Evolutionary conservation across 495 filamentous ascomycete genomes (phyloP).

Genomic region (Aspergillus heteromorphus): DNA sequence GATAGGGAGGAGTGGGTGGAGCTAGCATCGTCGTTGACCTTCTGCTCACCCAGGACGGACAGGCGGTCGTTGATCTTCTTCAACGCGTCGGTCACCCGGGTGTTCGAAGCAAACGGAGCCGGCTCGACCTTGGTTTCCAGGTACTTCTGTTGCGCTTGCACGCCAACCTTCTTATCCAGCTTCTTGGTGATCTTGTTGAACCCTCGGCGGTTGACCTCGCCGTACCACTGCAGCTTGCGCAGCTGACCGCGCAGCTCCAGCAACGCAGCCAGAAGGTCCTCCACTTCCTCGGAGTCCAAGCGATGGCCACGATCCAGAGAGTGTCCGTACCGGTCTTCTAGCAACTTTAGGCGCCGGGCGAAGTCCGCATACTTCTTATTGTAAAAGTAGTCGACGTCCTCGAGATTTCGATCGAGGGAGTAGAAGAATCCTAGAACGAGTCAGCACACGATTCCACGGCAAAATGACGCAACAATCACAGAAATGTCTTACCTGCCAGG

Average conservation of each 20-base stretch:
- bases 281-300: slow-evolving; percentile 68
- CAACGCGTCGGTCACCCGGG: slow-evolving; percentile 57
- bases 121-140: slow-evolving; percentile 83
- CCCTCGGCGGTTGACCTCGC: slow-evolving; percentile 89
- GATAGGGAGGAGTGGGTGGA: slow-evolving; percentile 68
- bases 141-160: slow-evolving; percentile 72
- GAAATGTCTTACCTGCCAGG: slow-evolving; percentile 56
- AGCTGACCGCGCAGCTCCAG: slow-evolving; percentile 82
- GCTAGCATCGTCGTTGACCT: slow-evolving; percentile 61
- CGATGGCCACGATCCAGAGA: slow-evolving; percentile 42
- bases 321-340: slow-evolving; percentile 78
- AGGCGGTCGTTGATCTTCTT: slow-evolving; percentile 87
- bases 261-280: slow-evolving; percentile 83
- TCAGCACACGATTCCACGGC: slow-evolving; percentile 22
- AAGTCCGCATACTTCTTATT: slow-evolving; percentile 88
- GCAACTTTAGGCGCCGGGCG: slow-evolving; percentile 71
- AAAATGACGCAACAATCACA: slow-evolving; percentile 4
- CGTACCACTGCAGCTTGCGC: slow-evolving; percentile 93
- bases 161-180: slow-evolving; percentile 81
- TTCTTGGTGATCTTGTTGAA: slow-evolving; percentile 99
- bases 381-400: slow-evolving; percentile 91
- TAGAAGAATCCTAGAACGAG: slow-evolving; percentile 77
- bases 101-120: slow-evolving; percentile 76
- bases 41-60: slow-evolving; percentile 68
- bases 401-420: slow-evolving; percentile 89